Conservation (phyloP, 768 basidiomycete genomes). For the Pulveroboletus sp. region DNA sequence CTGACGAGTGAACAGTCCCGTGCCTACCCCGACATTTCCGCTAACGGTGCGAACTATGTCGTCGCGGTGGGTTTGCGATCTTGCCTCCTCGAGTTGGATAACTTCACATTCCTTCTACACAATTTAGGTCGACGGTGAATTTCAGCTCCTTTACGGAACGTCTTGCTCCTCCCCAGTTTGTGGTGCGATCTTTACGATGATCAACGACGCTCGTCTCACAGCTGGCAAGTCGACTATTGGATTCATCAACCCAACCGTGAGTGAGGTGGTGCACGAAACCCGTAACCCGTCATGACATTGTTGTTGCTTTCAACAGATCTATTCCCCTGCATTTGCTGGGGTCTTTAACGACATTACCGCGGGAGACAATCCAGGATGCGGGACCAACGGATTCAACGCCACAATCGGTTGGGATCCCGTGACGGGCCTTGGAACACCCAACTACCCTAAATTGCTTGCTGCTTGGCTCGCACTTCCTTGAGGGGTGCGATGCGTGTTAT, state of each 20-base stretch:
- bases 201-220: slow-evolving; percentile 35
- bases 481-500: slow-evolving; percentile 3
- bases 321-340: slow-evolving; percentile 11
- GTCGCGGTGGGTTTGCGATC: slow-evolving; percentile 11
- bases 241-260: slow-evolving; percentile 45
- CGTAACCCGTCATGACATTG: background rate
- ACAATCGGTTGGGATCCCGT: slow-evolving; percentile 32
- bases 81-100: background rate
- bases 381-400: slow-evolving; percentile 25
- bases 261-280: slow-evolving; percentile 23
- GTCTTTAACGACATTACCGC: slow-evolving; percentile 21
- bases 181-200: slow-evolving; percentile 31
- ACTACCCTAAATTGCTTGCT: slow-evolving; percentile 49
- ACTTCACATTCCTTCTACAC: background rate
- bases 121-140: slow-evolving; percentile 18
- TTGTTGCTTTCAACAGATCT: slow-evolving; percentile 10
- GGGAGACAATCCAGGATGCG: slow-evolving; percentile 27
- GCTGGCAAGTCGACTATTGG: slow-evolving; percentile 30
- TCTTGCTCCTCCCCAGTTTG: slow-evolving; percentile 30
- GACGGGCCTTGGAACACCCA: slow-evolving; percentile 36
- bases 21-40: slow-evolving; percentile 37
- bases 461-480: slow-evolving; percentile 40
- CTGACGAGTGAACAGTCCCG: slow-evolving; percentile 36
- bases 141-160: slow-evolving; percentile 24
- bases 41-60: slow-evolving; percentile 34